Base-by-base conservation (phyloP, 805 yeast species). In the Saccharomycopsis sp. region DNA sequence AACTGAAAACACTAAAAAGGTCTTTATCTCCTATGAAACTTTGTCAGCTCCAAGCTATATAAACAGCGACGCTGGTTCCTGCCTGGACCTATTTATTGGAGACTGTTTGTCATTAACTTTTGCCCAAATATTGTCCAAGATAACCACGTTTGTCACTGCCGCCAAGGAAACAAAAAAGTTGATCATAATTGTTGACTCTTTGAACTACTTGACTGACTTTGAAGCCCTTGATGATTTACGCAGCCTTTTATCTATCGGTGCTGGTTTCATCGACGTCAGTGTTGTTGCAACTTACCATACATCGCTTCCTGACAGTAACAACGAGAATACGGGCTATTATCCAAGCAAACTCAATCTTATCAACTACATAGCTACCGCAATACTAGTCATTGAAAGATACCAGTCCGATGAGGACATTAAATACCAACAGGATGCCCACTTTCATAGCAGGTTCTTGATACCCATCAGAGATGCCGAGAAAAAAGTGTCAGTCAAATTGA, bases 21-120 rank as follows among this genome's bases (percentile, higher is more conserved):
- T 83, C 2, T 87, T 75, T 62, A 70, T 90, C 16, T 83, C 92
- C 1, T 91, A 79, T 67, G 96, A 89, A 66, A 84, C 94, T 0
- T 62, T 76, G 0, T 73, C 73, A 47, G 68, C 66, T 34, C 91
- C 92, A 2, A 29, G 54, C 1, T 83, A 73, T 67, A 81, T 79
- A 1, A 69, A 74, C 2, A 70, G 71, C 16, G 83, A 44, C 79
- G 66, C 64, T 84, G 3, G 80, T 79, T 50, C 82, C 84, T 44
- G 59, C 68, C 1, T 60, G 57, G 2, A 34, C 65, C 16, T 24
- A 67, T 12, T 53, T 66, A 50, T 15, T 7, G 34, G 51, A 12
- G n/a, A 24, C 21, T n/a, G 48, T 16, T 44, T 44, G 16, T 44
- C 21, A 12, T 16, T 44, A 20, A 44, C 8, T 16, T 44, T 44